Base-by-base conservation (phyloP, 139 green algal species). In the Pseudopediastrum boryanum region DNA sequence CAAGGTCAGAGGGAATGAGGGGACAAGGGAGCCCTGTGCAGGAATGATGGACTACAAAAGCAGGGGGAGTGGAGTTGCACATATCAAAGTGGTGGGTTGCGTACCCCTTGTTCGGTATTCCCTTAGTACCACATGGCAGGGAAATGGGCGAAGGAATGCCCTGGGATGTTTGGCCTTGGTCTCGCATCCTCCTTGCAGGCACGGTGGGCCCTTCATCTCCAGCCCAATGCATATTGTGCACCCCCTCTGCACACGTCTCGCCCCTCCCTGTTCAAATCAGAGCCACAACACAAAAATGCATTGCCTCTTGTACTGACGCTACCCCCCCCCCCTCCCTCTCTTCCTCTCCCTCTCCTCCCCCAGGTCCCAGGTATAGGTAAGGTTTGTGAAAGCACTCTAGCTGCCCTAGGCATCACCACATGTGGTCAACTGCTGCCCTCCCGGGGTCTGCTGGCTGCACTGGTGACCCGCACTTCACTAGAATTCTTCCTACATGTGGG, bases 301-400 rank as follows among this genome's bases (percentile, higher is more conserved):
- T 25, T 6, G 29, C 64, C 36, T 12, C 29, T 76, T 5, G 5
- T 44, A 7, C 27, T 35, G 5, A 35, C 68, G 33, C 16, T 6
- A 27, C 51, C 52, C 6, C 6, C 70, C 48, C 46, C 52, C 4
- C 31, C 48, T 75, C 16, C 23, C 23, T 71, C 23, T 13, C 4
- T 4, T 50, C 3, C 63, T 10, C 41, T 70, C 31, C 77, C 4
- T 12, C 16, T 23, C 12, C 42, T 36, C 12, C 10, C 50, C n/a
- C 65, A 91, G 86, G 64, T 93, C 9, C 88, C 90, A 5, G 93
- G 92, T 58, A 89, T 98, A 31, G 94, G 94, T 56, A 88, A 87
- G 67, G 92, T 97, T 21, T 91, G 81, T 9, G 94, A 98, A 86
- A 79, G 87, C 43, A 67, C 36, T 8, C 84, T 97, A 25, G 62